Evolutionary conservation across 2,329 filamentous ascomycete species (phyloP).

Genomic region (Aspergillus phoenicis): DNA sequence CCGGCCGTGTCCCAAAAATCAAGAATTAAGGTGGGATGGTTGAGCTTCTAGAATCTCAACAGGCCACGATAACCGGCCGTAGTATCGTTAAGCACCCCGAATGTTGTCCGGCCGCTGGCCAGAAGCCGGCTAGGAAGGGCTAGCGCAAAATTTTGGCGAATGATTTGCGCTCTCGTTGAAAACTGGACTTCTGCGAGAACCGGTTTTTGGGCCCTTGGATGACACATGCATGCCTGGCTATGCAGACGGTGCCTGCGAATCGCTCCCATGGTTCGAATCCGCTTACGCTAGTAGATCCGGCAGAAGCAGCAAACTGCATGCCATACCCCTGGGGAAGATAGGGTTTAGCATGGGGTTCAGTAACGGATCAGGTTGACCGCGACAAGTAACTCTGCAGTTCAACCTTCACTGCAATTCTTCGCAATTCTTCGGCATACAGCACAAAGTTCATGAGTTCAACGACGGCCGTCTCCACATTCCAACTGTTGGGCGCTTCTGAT

Average conservation of each 20-base stretch:
- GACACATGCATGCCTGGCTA: conserved; percentile 8
- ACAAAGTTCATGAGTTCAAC: conserved; percentile 13
- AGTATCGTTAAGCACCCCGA: not conserved
- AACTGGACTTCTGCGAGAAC: conserved; percentile 2
- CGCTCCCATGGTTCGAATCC: not conserved
- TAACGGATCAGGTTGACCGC: not conserved
- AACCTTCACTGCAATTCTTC: not conserved
- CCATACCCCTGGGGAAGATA: not conserved
- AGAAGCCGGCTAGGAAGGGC: not conserved
- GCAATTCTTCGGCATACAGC: not conserved
- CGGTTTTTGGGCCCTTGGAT: conserved; percentile 8
- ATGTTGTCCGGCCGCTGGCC: conserved; percentile 1
- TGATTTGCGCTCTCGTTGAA: not conserved
- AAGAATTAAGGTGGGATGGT: not conserved
- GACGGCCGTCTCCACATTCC: conserved; percentile 33
- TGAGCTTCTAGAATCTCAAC: conserved; percentile 9
- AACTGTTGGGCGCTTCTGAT: conserved; percentile 19
- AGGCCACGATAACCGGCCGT: conserved; percentile 1
- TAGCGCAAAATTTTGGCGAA: not conserved
- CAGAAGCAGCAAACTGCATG: not conserved
- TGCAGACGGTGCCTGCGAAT: not conserved
- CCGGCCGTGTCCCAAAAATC: not conserved
- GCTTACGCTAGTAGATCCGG: conserved; percentile 7
- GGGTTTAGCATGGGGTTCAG: not conserved
- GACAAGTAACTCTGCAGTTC: not conserved